Percentiles rank a stretch among this genome's conserved stretches.
phyloP scores from a whole-genome alignment of 1,139 yeast genomes.

The Lipomyces yarrowii region DNA sequence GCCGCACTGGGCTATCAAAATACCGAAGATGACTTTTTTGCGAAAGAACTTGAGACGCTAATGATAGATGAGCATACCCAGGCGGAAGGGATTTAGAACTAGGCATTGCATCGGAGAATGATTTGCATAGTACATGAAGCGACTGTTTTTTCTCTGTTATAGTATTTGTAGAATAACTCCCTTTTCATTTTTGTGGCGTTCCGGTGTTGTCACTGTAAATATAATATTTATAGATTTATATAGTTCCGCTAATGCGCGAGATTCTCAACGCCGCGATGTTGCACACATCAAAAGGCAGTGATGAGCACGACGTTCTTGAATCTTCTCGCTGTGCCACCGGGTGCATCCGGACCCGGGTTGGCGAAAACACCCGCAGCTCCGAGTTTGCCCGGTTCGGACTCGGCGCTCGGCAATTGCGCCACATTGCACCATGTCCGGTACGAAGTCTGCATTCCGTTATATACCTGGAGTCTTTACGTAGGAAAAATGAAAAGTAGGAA shows the following conservation, averaged over 20 bases:
- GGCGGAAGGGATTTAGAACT: not conserved
- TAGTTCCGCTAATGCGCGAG: too few species aligned
- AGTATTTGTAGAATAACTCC: not conserved
- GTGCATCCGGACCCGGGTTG: not conserved
- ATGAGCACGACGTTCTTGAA: too few species aligned
- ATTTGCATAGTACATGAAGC: not conserved
- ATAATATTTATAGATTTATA: not conserved
- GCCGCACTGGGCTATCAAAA: conserved; percentile 46
- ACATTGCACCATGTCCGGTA: too few species aligned
- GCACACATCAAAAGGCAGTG: too few species aligned
- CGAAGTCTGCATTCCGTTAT: too few species aligned
- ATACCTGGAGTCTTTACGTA: not conserved
- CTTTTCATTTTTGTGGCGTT: not conserved
- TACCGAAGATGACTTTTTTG: conserved; percentile 47
- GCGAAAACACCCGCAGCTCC: not conserved
- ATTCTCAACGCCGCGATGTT: too few species aligned
- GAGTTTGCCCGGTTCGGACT: not conserved
- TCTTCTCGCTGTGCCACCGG: not conserved
- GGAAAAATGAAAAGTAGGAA: not conserved
- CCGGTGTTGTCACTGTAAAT: not conserved
- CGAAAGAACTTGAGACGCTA: conserved; percentile 44
- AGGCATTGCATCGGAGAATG: not conserved
- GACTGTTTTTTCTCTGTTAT: not conserved
- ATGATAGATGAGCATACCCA: not conserved
- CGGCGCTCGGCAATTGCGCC: not conserved